Evolutionary conservation across 257 asterid species (phyloP), one percentile per base, ranked within the genome.

Genomic region (Solanum sparsipilum): DNA sequence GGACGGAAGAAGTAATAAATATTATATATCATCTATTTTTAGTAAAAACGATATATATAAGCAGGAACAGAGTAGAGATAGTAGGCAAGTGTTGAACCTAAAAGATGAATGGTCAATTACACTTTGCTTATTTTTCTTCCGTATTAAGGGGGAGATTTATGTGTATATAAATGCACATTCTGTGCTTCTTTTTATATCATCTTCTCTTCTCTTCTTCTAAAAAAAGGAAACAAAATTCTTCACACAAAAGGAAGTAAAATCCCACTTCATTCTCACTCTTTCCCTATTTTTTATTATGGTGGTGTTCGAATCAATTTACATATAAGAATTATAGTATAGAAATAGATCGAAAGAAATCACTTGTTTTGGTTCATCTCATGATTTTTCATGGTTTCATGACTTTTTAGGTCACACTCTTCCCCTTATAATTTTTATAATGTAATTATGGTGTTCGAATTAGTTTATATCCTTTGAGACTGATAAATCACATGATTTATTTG

Each of bases 21-120:
- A 39, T 39, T 39, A 39, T 0, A 0, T 39, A 39, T 39, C 44
- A 44, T 44, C 0, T 44, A 44, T 44, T 44, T 44, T 44, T 44
- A 44, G 0, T 44, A 44, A 0, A 13, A 44, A 44, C 0, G 52
- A 44, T 44, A 44, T 44, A 44, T 10, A 41, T 39, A 39, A 41
- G 1, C 5, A 1, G 6, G 56, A 44, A 44, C 56, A 13, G 2
- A 44, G 60, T 48, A 48, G 52, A 5, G 21, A 48, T 48, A 48
- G 60, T 48, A 48, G 67, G 25, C 5, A 79, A 79, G 36, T 79
- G 21, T 44, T 11, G 29, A 25, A 44, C 65, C 65, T 79, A 86
- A 83, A 70, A 74, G 87, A 71, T 76, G 23, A 81, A 60, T 72
- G 91, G 90, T 90, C 88, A 86, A 89, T 86, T 87, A 60, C 88